A percentile compares a stretch with the other conserved stretches of the same genome.
These are phyloP conservation scores for Calonectria leucothoes DNA, from an alignment of 2,329 filamentous ascomycete species.

Conservation along the genomic window DNA sequence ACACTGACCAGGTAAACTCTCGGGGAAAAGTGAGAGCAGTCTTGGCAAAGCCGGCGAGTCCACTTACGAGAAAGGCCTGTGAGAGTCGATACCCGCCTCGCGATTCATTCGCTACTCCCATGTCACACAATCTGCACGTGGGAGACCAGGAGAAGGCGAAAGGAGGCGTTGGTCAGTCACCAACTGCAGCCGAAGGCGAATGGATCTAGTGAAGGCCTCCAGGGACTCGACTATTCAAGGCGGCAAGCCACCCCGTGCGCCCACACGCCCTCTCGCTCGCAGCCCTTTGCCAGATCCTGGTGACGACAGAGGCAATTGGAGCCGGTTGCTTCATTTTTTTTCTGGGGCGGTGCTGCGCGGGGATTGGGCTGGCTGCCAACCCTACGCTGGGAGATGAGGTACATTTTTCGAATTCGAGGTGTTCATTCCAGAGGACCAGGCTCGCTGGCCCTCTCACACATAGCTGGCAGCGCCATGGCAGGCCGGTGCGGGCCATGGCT, in stretches of 20 bases:
- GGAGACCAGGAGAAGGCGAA: neutral
- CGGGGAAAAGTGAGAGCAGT: conserved; percentile 4
- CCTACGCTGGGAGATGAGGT: neutral
- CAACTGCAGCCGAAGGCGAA: neutral
- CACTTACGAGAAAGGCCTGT: neutral
- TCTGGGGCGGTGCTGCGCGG: neutral
- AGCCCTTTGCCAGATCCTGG: neutral
- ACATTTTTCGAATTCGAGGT: neutral
- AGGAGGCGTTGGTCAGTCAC: neutral
- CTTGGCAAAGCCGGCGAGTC: neutral
- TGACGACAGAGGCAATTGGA: neutral
- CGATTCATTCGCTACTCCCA: neutral
- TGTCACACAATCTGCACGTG: neutral
- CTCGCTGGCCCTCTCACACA: neutral
- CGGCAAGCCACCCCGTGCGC: neutral
- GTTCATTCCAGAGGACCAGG: conserved; percentile 6
- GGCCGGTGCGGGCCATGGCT: neutral
- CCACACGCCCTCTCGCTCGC: neutral
- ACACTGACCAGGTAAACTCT: conserved; percentile 14
- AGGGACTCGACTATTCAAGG: neutral
- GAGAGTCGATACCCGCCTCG: neutral
- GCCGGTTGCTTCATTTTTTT: neutral
- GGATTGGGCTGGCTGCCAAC: neutral
- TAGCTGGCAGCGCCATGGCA: neutral
- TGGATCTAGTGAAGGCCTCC: neutral